phyloP scores from a whole-genome alignment of 139 green algal genomes.

The Limnomonas spitsbergensis region DNA sequence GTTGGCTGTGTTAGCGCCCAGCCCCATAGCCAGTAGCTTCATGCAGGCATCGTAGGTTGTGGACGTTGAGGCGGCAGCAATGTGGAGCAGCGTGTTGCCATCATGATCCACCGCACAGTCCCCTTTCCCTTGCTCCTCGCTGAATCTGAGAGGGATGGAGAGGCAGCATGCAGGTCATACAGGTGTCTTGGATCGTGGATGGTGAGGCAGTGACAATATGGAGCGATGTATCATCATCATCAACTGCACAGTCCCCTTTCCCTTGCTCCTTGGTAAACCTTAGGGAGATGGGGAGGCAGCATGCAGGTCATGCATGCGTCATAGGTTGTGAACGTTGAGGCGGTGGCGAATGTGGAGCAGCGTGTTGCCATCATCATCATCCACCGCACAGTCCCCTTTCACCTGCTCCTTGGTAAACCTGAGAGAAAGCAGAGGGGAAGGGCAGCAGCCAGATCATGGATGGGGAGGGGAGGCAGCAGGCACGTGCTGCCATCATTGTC shows the following conservation, averaged over 20 bases:
- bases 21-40: slow-evolving; percentile 26
- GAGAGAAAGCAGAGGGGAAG: no score
- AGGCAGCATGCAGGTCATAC: no score
- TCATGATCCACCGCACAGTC: slow-evolving; percentile 27
- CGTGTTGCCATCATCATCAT: slow-evolving; percentile 39
- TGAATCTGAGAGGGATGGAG: not conserved
- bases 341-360: slow-evolving; percentile 36
- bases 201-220: slow-evolving; percentile 28
- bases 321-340: not conserved
- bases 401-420: not conserved
- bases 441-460: no score
- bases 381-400: slow-evolving; percentile 16
- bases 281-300: no score
- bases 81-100: slow-evolving; percentile 44
- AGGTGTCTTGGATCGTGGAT: not conserved
- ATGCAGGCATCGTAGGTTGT: slow-evolving; percentile 5
- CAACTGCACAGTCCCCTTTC: slow-evolving; percentile 15
- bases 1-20: slow-evolving; percentile 32
- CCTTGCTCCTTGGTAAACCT: not conserved
- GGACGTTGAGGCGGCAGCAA: slow-evolving; percentile 10
- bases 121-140: not conserved
- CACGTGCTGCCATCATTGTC: slow-evolving; percentile 36
- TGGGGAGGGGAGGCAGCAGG: slow-evolving; percentile 14
- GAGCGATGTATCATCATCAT: slow-evolving; percentile 35
- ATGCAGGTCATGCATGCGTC: slow-evolving; percentile 5